Evolutionary conservation across 78 protist genomes (phyloP), one percentile per base, ranked within the genome.

Genomic region (Tieghemostelium lacteum): DNA sequence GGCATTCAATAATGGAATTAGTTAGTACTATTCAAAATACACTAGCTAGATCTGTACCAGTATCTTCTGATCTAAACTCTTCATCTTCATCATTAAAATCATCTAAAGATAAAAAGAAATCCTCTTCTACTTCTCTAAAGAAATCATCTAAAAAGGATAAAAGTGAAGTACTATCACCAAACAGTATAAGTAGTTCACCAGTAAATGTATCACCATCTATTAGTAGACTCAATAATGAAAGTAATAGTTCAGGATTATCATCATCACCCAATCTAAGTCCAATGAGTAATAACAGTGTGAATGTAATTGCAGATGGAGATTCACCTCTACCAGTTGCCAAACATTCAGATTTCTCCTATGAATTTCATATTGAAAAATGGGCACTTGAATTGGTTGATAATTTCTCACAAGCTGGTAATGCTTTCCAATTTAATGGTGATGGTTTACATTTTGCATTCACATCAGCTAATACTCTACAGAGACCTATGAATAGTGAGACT

Each of bases 401-500:
- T 58, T 73, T 57, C n/a, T 31, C 70, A 8, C 50, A 57, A 52
- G 40, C 52, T 16, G 34, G 57, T 19, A 55, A 55, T 55, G 91
- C 78, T 20, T 83, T 58, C 75, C 49, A 40, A 22, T 83, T 83
- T 57, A 39, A 69, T 8, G 78, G 91, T 45, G 78, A 83, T 24
- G 91, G 91, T 22, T 52, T 83, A 39, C 91, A 83, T 29, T 83
- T 55, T 83, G 91, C 67, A n/a, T 69, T 83, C 28, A 83, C 91
- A 1, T 66, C 91, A 19, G 67, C 76, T 2, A 83, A 83, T n/a
- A 73, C 75, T 3, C 26, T 67, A 22, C 55, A n/a, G 19, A 83
- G 60, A 58, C 91, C 91, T 28, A 83, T 58, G 20, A 60, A 83
- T 69, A 60, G 20, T 20, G 91, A 83, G 6, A 39, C 65, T 2